Evolutionary conservation across 73 alveolate genomes (phyloP).

Genomic region (Paramecium caudatum): DNA sequence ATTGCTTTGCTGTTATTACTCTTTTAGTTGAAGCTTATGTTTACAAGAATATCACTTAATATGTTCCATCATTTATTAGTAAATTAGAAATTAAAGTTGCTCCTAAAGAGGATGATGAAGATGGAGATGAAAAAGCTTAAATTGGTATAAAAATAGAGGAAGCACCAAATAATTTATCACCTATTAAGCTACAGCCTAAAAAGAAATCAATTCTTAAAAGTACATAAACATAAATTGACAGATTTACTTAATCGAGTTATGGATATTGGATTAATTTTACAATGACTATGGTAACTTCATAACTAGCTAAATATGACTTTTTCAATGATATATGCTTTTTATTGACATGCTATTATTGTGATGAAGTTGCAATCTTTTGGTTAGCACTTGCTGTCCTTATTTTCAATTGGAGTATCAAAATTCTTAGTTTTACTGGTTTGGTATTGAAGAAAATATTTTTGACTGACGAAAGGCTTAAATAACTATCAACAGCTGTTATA

Average conservation of each 20-base stretch:
- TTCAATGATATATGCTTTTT: slow-evolving; percentile 67
- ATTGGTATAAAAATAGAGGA: neutral
- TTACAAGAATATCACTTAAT: neutral
- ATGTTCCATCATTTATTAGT: neutral
- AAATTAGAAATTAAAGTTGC: neutral
- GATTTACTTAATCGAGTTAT: neutral
- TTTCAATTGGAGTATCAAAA: neutral
- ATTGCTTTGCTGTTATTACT: slow-evolving; percentile 27
- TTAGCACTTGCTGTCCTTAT: neutral
- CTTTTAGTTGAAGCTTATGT: neutral
- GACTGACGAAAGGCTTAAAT: neutral
- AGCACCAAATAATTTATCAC: neutral
- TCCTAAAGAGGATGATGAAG: slow-evolving; percentile 9
- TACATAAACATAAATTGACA: neutral
- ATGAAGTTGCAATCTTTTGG: neutral
- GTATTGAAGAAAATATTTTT: neutral
- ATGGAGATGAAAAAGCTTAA: neutral
- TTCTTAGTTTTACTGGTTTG: neutral
- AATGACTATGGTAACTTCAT: neutral
- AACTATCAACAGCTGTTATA: slow-evolving; percentile 14
- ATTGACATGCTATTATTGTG: slow-evolving; percentile 59
- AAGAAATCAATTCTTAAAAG: neutral
- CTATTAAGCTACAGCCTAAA: neutral
- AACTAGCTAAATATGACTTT: slow-evolving; percentile 64
- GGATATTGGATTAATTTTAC: slow-evolving; percentile 20